Conservation (phyloP, 495 filamentous ascomycete genomes). For the Xylaria venustula region DNA sequence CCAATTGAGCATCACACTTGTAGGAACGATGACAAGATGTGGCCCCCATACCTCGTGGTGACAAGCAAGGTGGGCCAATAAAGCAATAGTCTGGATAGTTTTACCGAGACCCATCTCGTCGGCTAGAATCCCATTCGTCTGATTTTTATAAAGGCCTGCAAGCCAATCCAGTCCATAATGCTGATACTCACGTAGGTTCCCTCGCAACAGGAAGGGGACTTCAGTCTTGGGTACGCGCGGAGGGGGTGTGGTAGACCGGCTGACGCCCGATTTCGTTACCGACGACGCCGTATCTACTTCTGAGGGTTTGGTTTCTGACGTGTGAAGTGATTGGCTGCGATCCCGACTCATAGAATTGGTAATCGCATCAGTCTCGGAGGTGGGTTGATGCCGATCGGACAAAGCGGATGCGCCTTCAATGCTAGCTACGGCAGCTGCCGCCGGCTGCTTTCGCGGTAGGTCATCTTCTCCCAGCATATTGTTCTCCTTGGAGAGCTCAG, state of each 20-base stretch:
- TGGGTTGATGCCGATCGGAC: slow-evolving; percentile 23
- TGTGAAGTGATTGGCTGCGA: slow-evolving; percentile 54
- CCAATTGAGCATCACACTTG: slow-evolving; percentile 99
- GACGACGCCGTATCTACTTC: slow-evolving; percentile 67
- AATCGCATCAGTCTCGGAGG: slow-evolving; percentile 36
- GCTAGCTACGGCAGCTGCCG: slow-evolving; percentile 8
- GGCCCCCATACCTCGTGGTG: slow-evolving; percentile 92
- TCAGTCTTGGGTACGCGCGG: slow-evolving; percentile 61
- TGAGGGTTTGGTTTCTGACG: slow-evolving; percentile 66
- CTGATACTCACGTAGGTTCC: slow-evolving; percentile 93
- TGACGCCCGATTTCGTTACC: slow-evolving; percentile 44
- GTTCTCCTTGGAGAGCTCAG: slow-evolving; percentile 35
- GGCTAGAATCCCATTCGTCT: slow-evolving; percentile 96
- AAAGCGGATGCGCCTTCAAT: slow-evolving; percentile 24
- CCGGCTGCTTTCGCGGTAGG: slow-evolving; percentile 22
- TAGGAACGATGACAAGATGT: slow-evolving; percentile 94
- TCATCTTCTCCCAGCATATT: slow-evolving; percentile 27
- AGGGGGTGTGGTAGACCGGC: slow-evolving; percentile 43
- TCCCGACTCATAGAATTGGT: slow-evolving; percentile 41
- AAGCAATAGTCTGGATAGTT: slow-evolving; percentile 96
- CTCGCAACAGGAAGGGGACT: slow-evolving; percentile 84
- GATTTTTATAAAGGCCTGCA: slow-evolving; percentile 83
- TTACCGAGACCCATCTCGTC: slow-evolving; percentile 99
- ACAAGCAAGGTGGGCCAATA: slow-evolving; percentile 90
- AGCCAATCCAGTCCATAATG: slow-evolving; percentile 97